These are phyloP conservation scores for Calonectria pseudoturangicola DNA, from an alignment of 2,329 filamentous ascomycete genomes.

Conservation along the genomic window DNA sequence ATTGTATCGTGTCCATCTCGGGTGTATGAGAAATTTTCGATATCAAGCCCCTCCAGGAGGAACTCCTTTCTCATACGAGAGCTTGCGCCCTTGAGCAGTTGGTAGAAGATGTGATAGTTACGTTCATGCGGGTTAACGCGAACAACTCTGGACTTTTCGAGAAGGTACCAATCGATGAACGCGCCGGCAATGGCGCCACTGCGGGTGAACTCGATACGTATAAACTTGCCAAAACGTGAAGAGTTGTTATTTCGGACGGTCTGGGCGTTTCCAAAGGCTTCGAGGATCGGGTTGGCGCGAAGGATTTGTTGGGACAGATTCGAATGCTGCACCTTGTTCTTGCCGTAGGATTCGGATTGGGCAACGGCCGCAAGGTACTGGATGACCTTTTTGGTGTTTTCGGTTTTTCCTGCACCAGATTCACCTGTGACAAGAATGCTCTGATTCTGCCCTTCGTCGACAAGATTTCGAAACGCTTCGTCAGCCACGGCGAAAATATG, in stretches of 20 bases:
- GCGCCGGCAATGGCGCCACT: slow-evolving; percentile 94
- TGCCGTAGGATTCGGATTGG: slow-evolving; percentile 82
- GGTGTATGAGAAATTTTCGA: slow-evolving; percentile 94
- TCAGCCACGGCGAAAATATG: slow-evolving; percentile 99
- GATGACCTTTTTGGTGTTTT: slow-evolving; percentile 99
- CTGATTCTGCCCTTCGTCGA: slow-evolving; percentile 96
- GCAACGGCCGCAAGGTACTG: slow-evolving; percentile 98
- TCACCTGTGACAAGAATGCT: slow-evolving; percentile 98
- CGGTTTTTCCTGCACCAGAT: slow-evolving; percentile 97
- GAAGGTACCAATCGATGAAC: slow-evolving; percentile 98
- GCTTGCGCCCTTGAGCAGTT: slow-evolving; percentile 90
- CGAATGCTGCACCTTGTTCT: slow-evolving; percentile 79
- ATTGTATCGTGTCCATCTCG: slow-evolving; percentile 94
- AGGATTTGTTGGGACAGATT: slow-evolving; percentile 97
- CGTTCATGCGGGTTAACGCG: slow-evolving; percentile 90
- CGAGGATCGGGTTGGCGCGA: slow-evolving; percentile 95
- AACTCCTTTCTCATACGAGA: slow-evolving; percentile 83
- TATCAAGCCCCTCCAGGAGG: slow-evolving; percentile 82
- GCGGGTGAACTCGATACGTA: slow-evolving; percentile 94
- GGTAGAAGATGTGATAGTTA: slow-evolving; percentile 98
- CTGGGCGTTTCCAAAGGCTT: slow-evolving; percentile 98
- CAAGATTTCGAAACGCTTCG: slow-evolving; percentile 94
- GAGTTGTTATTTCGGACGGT: slow-evolving; percentile 99
- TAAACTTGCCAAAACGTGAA: slow-evolving; percentile 98
- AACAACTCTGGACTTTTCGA: slow-evolving; percentile 98